Base-by-base conservation (phyloP, 2,329 filamentous ascomycete species). In the Harringtonia aguacate region DNA sequence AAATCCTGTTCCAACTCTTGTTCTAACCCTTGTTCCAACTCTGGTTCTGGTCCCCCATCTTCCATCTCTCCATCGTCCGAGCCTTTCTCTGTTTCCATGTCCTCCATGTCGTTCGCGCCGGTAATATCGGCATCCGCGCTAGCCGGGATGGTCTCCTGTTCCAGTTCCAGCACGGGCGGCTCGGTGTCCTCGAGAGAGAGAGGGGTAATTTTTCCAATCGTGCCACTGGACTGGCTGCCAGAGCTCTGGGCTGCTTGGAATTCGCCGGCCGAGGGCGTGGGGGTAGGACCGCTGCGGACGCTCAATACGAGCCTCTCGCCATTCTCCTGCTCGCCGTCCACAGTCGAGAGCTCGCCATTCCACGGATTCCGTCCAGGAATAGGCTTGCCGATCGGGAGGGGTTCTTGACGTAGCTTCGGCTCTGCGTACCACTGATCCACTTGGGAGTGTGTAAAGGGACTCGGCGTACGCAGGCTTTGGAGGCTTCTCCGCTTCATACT, bases 401-500 rank as follows among this genome's bases (percentile, higher is more conserved):
- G 41, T 8, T 52, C 53, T 9, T 56, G 52, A 21, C 55, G 48
- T 9, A 54, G 53, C 14, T 49, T 52, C 8, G 60, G 46, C 27
- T 62, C 62, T 1, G 61, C 58, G 48, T 69, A 69, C 69, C 69
- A 72, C 45, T 74, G 71, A 37, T 81, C 77, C 30, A 69, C 59
- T 27, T 61, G 67, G 3, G 86, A 76, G 52, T 86, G 77, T 1
- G 84, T 89, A 56, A 94, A 85, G 1, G 86, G 87, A 55, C 83
- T 92, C 0, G 81, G 79, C 2, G 80, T 83, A 31, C 85, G 76
- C 47, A 90, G 62, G 55, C 76, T 88, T 53, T 86, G 81, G 42
- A 89, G 61, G 58, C 86, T 94, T 44, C 81, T 76, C 41, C 88
- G 75, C 55, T 85, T 81, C 54, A 94, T 61, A 53, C 76, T 87